These are phyloP conservation scores for Cytospora mali DNA, from an alignment of 2,329 filamentous ascomycete genomes.

Conservation along the genomic window DNA sequence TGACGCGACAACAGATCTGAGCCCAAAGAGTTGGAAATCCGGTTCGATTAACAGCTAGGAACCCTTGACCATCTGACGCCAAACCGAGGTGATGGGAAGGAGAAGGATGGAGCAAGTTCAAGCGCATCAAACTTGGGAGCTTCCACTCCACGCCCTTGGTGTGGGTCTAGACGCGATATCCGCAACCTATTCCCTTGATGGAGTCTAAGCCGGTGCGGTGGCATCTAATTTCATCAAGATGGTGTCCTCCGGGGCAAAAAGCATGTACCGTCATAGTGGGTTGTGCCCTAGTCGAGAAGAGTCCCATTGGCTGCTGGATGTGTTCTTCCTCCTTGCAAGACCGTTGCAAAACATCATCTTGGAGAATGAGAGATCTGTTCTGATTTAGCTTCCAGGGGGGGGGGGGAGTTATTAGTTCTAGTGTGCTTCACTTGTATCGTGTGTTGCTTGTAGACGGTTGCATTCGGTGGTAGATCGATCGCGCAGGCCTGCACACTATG, in stretches of 20 bases:
- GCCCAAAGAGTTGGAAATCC: conserved; percentile 3
- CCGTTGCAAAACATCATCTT: not conserved
- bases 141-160: not conserved
- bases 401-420: too few relatives aligned
- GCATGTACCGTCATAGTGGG: not conserved
- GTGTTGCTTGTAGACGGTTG: not conserved
- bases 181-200: not conserved
- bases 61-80: conserved; percentile 22
- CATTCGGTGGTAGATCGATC: not conserved
- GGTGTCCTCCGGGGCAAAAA: not conserved
- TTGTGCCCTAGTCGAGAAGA: not conserved
- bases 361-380: not conserved
- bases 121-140: conserved; percentile 13
- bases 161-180: not conserved
- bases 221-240: not conserved
- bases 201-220: not conserved
- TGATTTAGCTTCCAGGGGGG: not conserved
- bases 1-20: conserved; percentile 9
- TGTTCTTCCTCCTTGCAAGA: not conserved
- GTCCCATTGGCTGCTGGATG: not conserved
- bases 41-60: conserved; percentile 13
- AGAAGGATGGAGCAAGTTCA: conserved; percentile 11
- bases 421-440: not conserved
- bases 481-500: not conserved
- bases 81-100: conserved; percentile 20